Evolutionary conservation across 225 moss, liverwort and hornwort genomes (phyloP).

Genomic region (Polytrichum formosum): DNA sequence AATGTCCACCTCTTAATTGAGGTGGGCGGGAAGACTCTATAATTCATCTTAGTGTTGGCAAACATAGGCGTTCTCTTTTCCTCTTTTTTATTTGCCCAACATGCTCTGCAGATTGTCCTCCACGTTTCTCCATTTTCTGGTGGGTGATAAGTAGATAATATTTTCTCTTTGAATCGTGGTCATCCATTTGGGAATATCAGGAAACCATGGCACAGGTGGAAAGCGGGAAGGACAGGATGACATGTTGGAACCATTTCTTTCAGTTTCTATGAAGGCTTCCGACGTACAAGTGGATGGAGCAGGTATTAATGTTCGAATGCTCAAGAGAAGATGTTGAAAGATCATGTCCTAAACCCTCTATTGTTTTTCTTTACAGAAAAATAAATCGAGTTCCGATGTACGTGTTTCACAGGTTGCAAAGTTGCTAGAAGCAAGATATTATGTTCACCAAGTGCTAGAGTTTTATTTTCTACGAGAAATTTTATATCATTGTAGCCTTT

Average conservation of each 20-base stretch:
- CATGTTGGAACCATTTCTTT: constrained; percentile 60
- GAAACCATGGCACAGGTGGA: constrained; percentile 5
- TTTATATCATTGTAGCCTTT: not conserved
- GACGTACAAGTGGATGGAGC: constrained; percentile 30
- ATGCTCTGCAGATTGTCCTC: no score
- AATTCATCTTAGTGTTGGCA: no score
- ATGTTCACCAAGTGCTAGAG: no score
- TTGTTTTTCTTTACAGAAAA: no score
- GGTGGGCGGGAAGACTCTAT: no score
- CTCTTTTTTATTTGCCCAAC: no score
- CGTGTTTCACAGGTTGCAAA: no score
- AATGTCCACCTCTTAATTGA: no score
- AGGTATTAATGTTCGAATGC: constrained; percentile 13
- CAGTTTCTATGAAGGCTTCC: constrained; percentile 24
- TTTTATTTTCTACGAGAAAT: not conserved
- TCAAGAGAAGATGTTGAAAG: not conserved
- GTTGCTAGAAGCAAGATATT: no score
- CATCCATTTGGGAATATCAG: constrained; percentile 14
- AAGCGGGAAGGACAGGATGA: constrained; percentile 28
- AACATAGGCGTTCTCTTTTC: no score
- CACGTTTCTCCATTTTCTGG: not conserved
- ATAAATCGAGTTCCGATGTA: no score
- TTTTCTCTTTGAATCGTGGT: not conserved
- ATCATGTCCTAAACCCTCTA: no score
- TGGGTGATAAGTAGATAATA: not conserved